Evolutionary conservation across 129 eudicot species (phyloP), one percentile per base, ranked within the genome.

Genomic region (Pseudognaphalium luteoalbum): DNA sequence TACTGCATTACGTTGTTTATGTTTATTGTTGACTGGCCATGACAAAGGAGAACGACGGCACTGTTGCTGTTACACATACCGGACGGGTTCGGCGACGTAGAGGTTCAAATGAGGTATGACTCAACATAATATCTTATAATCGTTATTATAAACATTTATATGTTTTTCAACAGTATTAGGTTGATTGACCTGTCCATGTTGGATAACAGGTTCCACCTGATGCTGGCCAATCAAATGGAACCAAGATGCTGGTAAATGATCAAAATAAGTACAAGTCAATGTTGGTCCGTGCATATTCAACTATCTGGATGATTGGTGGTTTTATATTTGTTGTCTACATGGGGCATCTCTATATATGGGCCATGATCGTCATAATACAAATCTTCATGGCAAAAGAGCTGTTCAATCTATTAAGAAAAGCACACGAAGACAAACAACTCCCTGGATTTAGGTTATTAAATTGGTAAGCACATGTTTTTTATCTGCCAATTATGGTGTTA

Each of bases 291-390:
- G 82, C 91, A 29, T 82, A 88, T 80, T 93, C 96, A 70, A 73
- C 90, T 59, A 62, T 93, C 28, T 93, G 98, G 98, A 93, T 93
- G 98, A 90, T 93, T 81, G 98, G 96, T 19, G 96, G 98, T 22
- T 93, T 93, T 81, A 86, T 76, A 70, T 85, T 82, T 54, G 78
- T 88, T 73, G 81, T 93, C 62, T 90, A 93, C 84, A 82, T 93
- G 96, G 98, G 98, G 16, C 98, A 93, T 91, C 92, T 93, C n/a
- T 90, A 88, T 85, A 93, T 93, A 14, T 90, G 93, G 96, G 96
- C 95, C 68, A 88, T 88, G 92, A 87, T 93, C 30, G 90, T 93
- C 25, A 88, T 90, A 35, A 85, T 93, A 72, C 98, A 93, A 86
- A 88, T 93, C 61, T 88, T 83, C 60, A 93, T 93, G 98, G 98